Evolutionary conservation across 208 protist genomes (phyloP).

Genomic region (Herpetomonas tarakana): DNA sequence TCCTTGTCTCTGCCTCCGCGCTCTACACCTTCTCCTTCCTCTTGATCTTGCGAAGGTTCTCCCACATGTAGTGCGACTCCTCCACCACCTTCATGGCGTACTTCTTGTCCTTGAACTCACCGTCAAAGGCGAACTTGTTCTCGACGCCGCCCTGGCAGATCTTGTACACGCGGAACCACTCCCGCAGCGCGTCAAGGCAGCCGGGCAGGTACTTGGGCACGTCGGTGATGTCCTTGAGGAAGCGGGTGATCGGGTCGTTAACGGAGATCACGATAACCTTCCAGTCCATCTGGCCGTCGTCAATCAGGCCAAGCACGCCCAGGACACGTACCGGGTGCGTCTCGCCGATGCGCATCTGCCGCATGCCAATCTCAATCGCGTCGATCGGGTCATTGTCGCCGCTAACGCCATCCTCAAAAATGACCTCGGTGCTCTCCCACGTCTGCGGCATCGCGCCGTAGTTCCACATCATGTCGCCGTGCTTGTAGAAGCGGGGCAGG

Average conservation of each 20-base stretch:
- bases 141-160: slow-evolving; percentile 90
- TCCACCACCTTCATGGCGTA: slow-evolving; percentile 86
- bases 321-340: slow-evolving; percentile 87
- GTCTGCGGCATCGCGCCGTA: slow-evolving; percentile 96
- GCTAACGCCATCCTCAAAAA: slow-evolving; percentile 72
- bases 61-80: slow-evolving; percentile 92
- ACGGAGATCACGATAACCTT: slow-evolving; percentile 93
- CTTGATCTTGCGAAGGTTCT: slow-evolving; percentile 89
- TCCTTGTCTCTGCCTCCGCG: no score
- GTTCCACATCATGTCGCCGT: slow-evolving; percentile 96
- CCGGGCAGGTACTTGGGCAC: slow-evolving; percentile 88
- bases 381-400: slow-evolving; percentile 94
- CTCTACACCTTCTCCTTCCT: slow-evolving; percentile 68
- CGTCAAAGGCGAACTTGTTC: slow-evolving; percentile 91
- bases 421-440: slow-evolving; percentile 93
- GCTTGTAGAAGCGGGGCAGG: slow-evolving; percentile 94
- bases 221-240: slow-evolving; percentile 88
- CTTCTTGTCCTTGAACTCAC: slow-evolving; percentile 85
- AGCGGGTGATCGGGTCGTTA: slow-evolving; percentile 86
- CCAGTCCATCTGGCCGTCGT: slow-evolving; percentile 95
- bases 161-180: slow-evolving; percentile 93
- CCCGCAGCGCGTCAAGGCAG: slow-evolving; percentile 83
- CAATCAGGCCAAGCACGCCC: slow-evolving; percentile 93
- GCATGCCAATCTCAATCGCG: slow-evolving; percentile 88
- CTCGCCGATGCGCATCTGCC: slow-evolving; percentile 77